Evolutionary conservation across 106 monocot species (phyloP).

Genomic region (Chionographis japonica): DNA sequence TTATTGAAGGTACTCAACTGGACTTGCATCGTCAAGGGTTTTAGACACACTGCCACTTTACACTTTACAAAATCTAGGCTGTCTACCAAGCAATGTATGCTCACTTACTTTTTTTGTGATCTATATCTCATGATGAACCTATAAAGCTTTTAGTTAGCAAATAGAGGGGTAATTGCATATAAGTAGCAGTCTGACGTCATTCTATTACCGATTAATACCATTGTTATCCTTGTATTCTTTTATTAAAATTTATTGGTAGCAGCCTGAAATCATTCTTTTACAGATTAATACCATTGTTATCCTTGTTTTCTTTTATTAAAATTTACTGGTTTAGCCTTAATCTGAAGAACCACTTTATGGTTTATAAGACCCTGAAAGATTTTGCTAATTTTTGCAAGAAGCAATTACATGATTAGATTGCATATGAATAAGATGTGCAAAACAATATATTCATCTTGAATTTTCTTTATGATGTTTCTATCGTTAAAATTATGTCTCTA

Average conservation of each 20-base stretch:
- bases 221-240: too few relatives aligned
- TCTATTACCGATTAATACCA: too few relatives aligned
- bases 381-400: too few relatives aligned
- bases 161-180: neutral
- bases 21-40: slow-evolving; percentile 40
- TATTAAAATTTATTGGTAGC: neutral
- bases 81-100: slow-evolving; percentile 53
- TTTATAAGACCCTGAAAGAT: too few relatives aligned
- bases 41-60: slow-evolving; percentile 45
- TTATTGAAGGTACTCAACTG: slow-evolving; percentile 49
- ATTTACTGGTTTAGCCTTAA: too few relatives aligned
- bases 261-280: neutral
- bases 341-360: too few relatives aligned
- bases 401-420: neutral
- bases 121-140: neutral
- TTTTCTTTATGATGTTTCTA: too few relatives aligned
- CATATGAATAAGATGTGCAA: too few relatives aligned
- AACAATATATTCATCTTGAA: too few relatives aligned
- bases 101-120: neutral
- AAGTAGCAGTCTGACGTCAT: neutral
- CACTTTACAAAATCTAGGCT: slow-evolving; percentile 31
- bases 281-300: too few relatives aligned
- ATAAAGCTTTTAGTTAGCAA: neutral
- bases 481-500: too few relatives aligned
- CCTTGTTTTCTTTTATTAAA: too few relatives aligned